Conservation (phyloP, 2,329 filamentous ascomycete species). For the Aureobasidium sp. region DNA sequence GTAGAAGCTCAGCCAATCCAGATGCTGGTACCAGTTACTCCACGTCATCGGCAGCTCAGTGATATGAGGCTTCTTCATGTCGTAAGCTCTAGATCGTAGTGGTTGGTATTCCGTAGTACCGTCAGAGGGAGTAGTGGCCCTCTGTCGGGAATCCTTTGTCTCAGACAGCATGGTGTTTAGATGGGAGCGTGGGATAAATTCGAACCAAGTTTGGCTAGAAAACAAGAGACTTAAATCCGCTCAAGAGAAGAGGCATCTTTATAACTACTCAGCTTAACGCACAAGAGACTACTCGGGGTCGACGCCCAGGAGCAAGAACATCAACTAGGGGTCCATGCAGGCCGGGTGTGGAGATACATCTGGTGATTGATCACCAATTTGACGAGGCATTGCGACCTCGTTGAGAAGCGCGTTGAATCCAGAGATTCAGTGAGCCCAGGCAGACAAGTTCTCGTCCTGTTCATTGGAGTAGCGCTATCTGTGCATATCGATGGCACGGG, state of each 20-base stretch:
- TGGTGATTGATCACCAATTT: not conserved
- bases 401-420: not conserved
- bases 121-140: not conserved
- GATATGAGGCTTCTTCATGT: slow-evolving; percentile 55
- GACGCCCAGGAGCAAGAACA: not conserved
- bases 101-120: not conserved
- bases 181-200: not conserved
- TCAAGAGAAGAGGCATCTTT: not conserved
- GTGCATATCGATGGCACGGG: not conserved
- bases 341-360: slow-evolving; percentile 6
- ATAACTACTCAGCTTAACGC: not conserved
- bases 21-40: slow-evolving; percentile 81
- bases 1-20: slow-evolving; percentile 86
- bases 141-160: not conserved
- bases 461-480: not conserved
- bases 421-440: not conserved
- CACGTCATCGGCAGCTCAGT: slow-evolving; percentile 71
- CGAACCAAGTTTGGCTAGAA: not conserved
- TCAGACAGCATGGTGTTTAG: not conserved
- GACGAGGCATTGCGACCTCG: not conserved
- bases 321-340: not conserved
- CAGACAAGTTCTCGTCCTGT: not conserved
- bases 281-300: no score
- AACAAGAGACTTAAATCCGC: not conserved
- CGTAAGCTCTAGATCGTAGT: not conserved